Conservation (phyloP, 352 stramenopile genomes). For the Elongisporangium senticosum region DNA sequence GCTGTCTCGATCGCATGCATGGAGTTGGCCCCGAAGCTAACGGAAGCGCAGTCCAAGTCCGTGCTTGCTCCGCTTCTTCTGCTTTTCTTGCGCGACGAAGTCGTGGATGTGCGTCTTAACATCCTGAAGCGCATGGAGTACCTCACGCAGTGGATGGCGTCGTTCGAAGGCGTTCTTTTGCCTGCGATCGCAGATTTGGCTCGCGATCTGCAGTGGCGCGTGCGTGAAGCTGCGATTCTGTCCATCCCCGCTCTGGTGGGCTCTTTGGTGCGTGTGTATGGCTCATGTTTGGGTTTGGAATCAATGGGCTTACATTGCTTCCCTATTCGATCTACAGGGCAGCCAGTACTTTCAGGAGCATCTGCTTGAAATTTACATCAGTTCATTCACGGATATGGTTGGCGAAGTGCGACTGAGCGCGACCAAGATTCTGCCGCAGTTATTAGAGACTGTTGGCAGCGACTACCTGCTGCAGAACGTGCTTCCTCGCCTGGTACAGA, state of each 20-base stretch:
- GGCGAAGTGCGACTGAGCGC: slow-evolving; percentile 93
- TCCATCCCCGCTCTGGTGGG: slow-evolving; percentile 89
- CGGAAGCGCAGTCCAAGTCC: slow-evolving; percentile 86
- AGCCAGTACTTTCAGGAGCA: slow-evolving; percentile 81
- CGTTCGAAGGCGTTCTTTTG: slow-evolving; percentile 68
- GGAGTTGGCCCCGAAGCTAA: slow-evolving; percentile 91
- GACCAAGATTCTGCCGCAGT: slow-evolving; percentile 73
- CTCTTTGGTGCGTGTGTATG: slow-evolving; percentile 63
- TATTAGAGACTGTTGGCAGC: slow-evolving; percentile 73
- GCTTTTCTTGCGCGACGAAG: slow-evolving; percentile 82
- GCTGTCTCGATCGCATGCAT: slow-evolving; percentile 85
- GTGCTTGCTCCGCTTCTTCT: slow-evolving; percentile 70
- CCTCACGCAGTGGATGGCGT: slow-evolving; percentile 89
- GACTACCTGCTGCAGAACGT: slow-evolving; percentile 84
- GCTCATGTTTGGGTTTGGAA: slow-evolving; percentile 1
- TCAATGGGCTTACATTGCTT: slow-evolving; percentile 2
- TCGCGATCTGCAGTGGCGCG: slow-evolving; percentile 91
- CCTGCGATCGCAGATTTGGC: slow-evolving; percentile 89
- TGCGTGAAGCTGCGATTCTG: slow-evolving; percentile 89
- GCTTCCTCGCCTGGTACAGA: slow-evolving; percentile 65
- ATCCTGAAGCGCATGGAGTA: slow-evolving; percentile 92
- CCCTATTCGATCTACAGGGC: slow-evolving; percentile 34
- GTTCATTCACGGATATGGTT: slow-evolving; percentile 90
- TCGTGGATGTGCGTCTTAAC: slow-evolving; percentile 92
- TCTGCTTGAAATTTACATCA: slow-evolving; percentile 88